These are phyloP conservation scores for Pinus albicaulis DNA, from an alignment of 75 land plant genomes.

Conservation along the genomic window DNA sequence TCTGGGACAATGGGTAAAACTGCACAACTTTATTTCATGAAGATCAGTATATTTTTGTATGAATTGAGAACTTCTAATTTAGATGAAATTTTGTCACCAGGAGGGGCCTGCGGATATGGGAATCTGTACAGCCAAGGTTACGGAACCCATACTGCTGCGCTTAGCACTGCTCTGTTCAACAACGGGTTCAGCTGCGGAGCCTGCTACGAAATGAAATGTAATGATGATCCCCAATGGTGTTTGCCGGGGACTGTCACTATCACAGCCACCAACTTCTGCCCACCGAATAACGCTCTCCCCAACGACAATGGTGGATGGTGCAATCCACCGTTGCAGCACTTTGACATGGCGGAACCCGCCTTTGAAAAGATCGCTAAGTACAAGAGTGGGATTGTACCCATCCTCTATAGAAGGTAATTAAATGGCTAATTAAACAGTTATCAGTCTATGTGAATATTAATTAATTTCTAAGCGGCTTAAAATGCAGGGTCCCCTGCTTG, in stretches of 20 bases:
- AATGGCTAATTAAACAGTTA: no score
- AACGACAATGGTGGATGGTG: constrained; percentile 14
- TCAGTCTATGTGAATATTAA: no score
- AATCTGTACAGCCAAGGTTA: constrained; percentile 25
- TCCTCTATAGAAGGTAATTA: constrained; percentile 10
- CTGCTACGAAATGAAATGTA: constrained; percentile 20
- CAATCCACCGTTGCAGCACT: constrained; percentile 5
- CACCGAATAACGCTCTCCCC: not conserved
- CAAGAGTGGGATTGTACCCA: constrained; percentile 11
- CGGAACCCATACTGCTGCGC: constrained; percentile 24
- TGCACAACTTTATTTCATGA: not conserved
- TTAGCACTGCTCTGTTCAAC: constrained; percentile 27
- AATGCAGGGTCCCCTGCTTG: constrained; percentile 2
- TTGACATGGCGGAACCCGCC: constrained; percentile 9
- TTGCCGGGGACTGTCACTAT: not conserved
- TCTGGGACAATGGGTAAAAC: constrained; percentile 14
- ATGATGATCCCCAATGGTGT: constrained; percentile 15
- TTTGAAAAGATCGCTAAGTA: constrained; percentile 9
- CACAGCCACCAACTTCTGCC: constrained; percentile 18
- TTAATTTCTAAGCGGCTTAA: not conserved
- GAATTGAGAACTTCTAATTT: no score
- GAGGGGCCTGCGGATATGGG: constrained; percentile 34
- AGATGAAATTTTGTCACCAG: not conserved
- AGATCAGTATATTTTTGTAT: not conserved
- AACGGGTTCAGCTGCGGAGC: constrained; percentile 28